Conservation (phyloP, 768 basidiomycete species). For the Collybia mongolica region DNA sequence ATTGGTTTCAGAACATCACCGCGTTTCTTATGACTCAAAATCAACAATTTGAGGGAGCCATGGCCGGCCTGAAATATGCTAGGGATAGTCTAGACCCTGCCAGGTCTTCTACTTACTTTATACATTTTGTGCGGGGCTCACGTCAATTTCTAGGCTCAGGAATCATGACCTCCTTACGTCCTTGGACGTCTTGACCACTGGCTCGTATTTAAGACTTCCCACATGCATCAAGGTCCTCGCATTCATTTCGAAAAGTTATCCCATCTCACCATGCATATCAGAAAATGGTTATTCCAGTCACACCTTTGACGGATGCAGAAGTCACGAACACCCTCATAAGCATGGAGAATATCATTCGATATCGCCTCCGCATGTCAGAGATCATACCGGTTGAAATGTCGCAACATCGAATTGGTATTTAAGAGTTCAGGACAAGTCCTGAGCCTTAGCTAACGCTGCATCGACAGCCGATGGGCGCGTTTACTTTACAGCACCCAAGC, state of each 20-base stretch:
- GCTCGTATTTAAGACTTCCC: constrained; percentile 84
- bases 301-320: constrained; percentile 64
- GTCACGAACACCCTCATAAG: constrained; percentile 64
- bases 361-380: constrained; percentile 76
- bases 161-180: constrained; percentile 95
- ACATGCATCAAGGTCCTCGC: constrained; percentile 67
- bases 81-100: constrained; percentile 74
- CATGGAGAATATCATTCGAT: constrained; percentile 78
- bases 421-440: background rate
- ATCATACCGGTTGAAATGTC: constrained; percentile 83
- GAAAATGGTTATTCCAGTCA: constrained; percentile 69
- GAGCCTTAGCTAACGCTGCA: constrained; percentile 3
- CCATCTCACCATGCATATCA: constrained; percentile 25
- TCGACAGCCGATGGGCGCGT: constrained; percentile 72
- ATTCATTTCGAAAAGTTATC: constrained; percentile 3
- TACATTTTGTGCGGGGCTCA: background rate
- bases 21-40: constrained; percentile 87
- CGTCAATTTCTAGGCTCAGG: constrained; percentile 57
- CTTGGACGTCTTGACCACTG: constrained; percentile 83
- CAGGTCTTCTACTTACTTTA: constrained; percentile 45
- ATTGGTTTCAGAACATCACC: constrained; percentile 67
- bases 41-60: constrained; percentile 73
- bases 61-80: constrained; percentile 59
- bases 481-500: constrained; percentile 67
- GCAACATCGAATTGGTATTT: constrained; percentile 59